Base-by-base conservation (phyloP, 768 basidiomycete species). In the Leucocoprinus sp. region DNA sequence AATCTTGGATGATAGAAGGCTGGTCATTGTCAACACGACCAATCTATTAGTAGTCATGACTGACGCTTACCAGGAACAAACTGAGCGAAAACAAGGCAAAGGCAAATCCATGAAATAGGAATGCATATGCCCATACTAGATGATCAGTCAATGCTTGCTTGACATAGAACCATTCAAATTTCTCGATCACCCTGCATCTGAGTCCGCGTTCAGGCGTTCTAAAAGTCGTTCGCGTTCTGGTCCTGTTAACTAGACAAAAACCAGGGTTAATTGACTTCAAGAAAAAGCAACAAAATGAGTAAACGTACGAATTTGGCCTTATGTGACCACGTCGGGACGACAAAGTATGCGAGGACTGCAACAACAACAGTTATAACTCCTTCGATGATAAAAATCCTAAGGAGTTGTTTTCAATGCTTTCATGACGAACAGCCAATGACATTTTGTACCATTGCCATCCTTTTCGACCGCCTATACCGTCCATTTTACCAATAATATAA, bases 41-140 rank as follows among this genome's bases (percentile, higher is more conserved):
- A 8, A 31, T 12, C 31, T 11, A 14, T 31, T 5, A n/a, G 31
- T 4, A 31, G 4, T n/a, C 14, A n/a, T 31, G n/a, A 24, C 24
- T 11, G 8, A 19, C 22, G 52, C 65, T 24, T 54, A 74, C 75
- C 69, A 79, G 50, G 60, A 80, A 81, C 5, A 82, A 59, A 57
- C 74, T 76, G 50, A 78, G 54, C 12, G 77, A 76, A 54, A 78
- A 80, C 17, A 75, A 53, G 8, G 72, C 76, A 51, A 78, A 79
- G 2, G 80, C 72, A 52, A 74, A 78, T 1, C 75, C 78, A 49
- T 81, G 79, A 59, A 80, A 80, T 1, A 80, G 62, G 15, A 78
- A 53, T 0, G 75, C 75, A 55, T 82, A 82, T 3, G 64, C 72
- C 75, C 77, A 79, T 11, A 77, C 73, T 12, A 80, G 61, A 47